phyloP scores from a whole-genome alignment of 306 rosid species.

The Glycine soja region DNA sequence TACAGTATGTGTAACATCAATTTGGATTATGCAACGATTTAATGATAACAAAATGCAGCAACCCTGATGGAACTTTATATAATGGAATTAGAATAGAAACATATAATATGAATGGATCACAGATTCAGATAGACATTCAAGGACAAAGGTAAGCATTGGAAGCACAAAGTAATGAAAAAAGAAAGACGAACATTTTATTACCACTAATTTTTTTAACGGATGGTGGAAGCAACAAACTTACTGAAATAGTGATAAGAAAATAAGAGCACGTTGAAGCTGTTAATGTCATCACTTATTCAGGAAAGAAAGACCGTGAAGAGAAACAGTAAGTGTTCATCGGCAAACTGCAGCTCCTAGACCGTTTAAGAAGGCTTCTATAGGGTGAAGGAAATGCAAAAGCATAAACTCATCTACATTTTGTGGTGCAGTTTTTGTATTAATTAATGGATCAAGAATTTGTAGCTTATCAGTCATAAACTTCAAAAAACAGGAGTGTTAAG shows the following conservation, averaged over 20 bases:
- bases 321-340: neutral
- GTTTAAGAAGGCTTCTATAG: neutral
- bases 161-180: constrained; percentile 12
- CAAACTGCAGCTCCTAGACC: neutral
- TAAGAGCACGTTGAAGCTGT: constrained; percentile 4
- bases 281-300: neutral
- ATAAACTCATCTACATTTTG: too few relatives aligned
- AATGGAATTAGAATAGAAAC: constrained; percentile 4
- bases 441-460: neutral
- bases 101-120: neutral
- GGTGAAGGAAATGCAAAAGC: neutral
- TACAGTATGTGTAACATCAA: constrained; percentile 10
- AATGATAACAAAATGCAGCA: neutral
- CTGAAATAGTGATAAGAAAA: constrained; percentile 4
- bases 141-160: constrained; percentile 8
- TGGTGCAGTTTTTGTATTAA: too few relatives aligned
- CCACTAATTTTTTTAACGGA: neutral
- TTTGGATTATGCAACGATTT: neutral
- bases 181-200: neutral
- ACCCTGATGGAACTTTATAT: neutral
- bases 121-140: neutral
- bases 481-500: constrained; percentile 1
- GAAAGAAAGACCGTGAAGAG: neutral
- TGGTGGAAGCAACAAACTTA: constrained; percentile 6
- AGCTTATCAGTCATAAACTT: constrained; percentile 16